Base-by-base conservation (phyloP, 495 filamentous ascomycete species). In the Parmelia sp. region DNA sequence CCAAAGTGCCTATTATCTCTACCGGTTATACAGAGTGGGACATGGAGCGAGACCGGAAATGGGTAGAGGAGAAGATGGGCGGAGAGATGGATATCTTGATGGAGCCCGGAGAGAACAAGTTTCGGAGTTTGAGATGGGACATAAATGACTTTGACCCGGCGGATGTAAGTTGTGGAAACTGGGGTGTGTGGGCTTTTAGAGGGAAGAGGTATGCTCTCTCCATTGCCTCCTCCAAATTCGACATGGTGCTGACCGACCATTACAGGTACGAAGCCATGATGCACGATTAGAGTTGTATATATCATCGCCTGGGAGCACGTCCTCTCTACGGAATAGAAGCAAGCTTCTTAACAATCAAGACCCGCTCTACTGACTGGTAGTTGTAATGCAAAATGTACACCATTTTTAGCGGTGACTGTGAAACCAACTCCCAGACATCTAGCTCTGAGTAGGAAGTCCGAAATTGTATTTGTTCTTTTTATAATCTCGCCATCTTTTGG, bases 21-120 rank as follows among this genome's bases (percentile, higher is more conserved):
- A 99, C 94, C 12, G 95, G 94, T 1, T 99, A 97, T 71, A 97
- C 95, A 1, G 90, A 95, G 75, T 89, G 81, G 77, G 94, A 99
- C 71, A 90, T 97, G 90, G 81, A 91, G 68, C 80, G 95, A 36
- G 94, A 99, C 75, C 86, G 92, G 27, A 82, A 89, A 35, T 96
- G 90, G 90, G 90, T 97, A 31, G 78, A 86, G 71, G 85, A 93
- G 69, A 89, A 87, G 71, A 88, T 89, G 67, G 82, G 82, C 4
- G 91, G 91, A 4, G 94, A 99, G 73, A 90, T 96, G 70, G 94
- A 99, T 75, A 78, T 97, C 33, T 77, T 99, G 58, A 79, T 99
- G 74, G 83, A 95, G 74, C 93, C 94, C 0, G 92, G 91, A 19
- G 91, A 96, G 80, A 99, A 99, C 68, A 84, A 79, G 14, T 99